Conservation (phyloP, 83 land plant genomes). For the Picea abies region DNA sequence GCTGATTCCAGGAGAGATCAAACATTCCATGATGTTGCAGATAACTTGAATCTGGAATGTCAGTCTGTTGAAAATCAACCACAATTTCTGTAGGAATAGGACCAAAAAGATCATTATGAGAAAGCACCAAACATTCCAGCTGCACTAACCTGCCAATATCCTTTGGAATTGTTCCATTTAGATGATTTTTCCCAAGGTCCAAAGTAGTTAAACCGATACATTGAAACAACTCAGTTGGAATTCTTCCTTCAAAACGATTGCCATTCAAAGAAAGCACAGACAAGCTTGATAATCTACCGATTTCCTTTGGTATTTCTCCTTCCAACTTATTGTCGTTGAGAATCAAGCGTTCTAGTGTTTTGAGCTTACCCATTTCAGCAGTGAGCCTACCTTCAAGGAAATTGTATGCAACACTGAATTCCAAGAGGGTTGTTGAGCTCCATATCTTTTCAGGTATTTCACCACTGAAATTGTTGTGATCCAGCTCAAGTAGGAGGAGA, state of each 20-base stretch:
- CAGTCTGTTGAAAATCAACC: slow-evolving; percentile 24
- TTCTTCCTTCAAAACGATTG: slow-evolving; percentile 52
- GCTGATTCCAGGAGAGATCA: slow-evolving; percentile 56
- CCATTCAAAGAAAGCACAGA: slow-evolving; percentile 50
- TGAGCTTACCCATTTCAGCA: slow-evolving; percentile 25
- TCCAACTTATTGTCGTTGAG: slow-evolving; percentile 60
- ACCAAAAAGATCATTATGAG: slow-evolving; percentile 49
- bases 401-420: slow-evolving; percentile 49
- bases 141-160: slow-evolving; percentile 34
- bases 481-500: slow-evolving; percentile 46
- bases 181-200: slow-evolving; percentile 45
- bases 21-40: slow-evolving; percentile 44
- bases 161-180: slow-evolving; percentile 47
- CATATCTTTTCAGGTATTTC: slow-evolving; percentile 48
- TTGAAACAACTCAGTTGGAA: slow-evolving; percentile 47
- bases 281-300: slow-evolving; percentile 61
- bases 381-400: slow-evolving; percentile 49
- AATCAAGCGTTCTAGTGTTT: slow-evolving; percentile 38
- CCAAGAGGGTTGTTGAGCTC: slow-evolving; percentile 63
- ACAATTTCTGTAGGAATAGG: slow-evolving; percentile 47
- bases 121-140: slow-evolving; percentile 55
- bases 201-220: slow-evolving; percentile 41
- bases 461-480: slow-evolving; percentile 51
- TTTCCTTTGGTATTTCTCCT: slow-evolving; percentile 61
- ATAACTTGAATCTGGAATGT: slow-evolving; percentile 41